A percentile compares a stretch with the other conserved stretches of the same genome.
Conservation (phyloP, 2,329 filamentous ascomycete genomes). For the Colletotrichum cuscutae region DNA sequence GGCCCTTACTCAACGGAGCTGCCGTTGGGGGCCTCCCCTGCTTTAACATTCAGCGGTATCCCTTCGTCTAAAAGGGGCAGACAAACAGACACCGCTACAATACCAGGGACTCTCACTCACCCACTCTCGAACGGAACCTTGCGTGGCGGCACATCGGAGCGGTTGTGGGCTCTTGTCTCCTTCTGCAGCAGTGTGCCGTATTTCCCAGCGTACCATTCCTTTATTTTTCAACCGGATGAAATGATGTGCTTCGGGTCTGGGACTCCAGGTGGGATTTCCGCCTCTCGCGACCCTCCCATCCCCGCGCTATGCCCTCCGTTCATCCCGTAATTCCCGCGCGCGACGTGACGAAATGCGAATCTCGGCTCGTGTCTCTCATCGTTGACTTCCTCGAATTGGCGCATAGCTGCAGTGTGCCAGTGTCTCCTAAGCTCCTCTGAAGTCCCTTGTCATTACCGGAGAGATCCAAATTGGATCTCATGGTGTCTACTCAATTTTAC, state of each 20-base stretch:
- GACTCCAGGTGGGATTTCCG: conserved; percentile 6
- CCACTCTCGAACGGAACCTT: conserved; percentile 2
- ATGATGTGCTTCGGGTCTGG: conserved; percentile 16
- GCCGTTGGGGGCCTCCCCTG: conserved; percentile 22
- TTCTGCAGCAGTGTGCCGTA: conserved; percentile 17
- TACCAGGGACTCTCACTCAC: not conserved
- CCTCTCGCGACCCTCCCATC: conserved; percentile 1
- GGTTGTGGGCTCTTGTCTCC: not conserved
- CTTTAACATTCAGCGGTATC: conserved; percentile 5
- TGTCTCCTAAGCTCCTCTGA: too few species aligned
- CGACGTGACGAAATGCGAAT: conserved; percentile 8
- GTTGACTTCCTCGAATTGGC: not conserved
- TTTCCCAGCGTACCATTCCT: conserved; percentile 11
- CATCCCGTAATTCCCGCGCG: conserved; percentile 34
- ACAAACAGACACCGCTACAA: conserved; percentile 9
- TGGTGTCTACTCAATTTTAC: conserved; percentile 16
- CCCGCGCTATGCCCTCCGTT: conserved; percentile 5
- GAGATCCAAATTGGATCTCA: too few species aligned
- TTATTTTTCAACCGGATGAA: not conserved
- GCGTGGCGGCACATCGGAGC: not conserved
- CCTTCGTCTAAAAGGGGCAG: conserved; percentile 1
- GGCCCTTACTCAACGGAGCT: not conserved
- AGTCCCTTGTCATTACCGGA: too few species aligned
- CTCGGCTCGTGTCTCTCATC: not conserved
- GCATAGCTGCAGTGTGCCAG: not conserved